Conservation (phyloP, 495 filamentous ascomycete genomes). For the Niebla homalea region DNA sequence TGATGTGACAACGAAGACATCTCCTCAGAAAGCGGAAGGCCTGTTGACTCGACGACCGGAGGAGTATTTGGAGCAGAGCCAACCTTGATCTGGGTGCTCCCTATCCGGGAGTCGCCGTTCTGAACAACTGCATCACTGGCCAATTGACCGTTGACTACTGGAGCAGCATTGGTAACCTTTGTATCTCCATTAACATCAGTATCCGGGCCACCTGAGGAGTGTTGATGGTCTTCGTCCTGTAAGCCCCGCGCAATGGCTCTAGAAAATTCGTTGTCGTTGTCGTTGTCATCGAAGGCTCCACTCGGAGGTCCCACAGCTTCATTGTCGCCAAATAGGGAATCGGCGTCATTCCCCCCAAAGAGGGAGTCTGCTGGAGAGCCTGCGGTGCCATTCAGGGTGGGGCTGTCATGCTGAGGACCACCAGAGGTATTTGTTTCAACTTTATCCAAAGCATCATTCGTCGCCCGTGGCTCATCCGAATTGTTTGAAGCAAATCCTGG, state of each 20-base stretch:
- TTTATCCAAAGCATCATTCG: conserved; percentile 36
- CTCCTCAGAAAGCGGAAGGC: neutral
- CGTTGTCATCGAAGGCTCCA: conserved; percentile 54
- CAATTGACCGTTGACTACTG: neutral
- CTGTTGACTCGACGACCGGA: no score
- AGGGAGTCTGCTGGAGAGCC: conserved; percentile 60
- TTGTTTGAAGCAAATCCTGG: conserved; percentile 58
- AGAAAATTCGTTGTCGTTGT: conserved; percentile 81
- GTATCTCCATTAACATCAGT: conserved; percentile 14
- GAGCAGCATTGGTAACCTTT: neutral
- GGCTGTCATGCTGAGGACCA: conserved; percentile 20
- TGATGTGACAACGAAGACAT: neutral
- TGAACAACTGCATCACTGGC: no score
- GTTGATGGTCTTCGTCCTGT: conserved; percentile 31
- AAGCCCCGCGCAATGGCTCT: conserved; percentile 58
- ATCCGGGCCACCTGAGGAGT: conserved; percentile 1
- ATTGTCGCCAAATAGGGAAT: conserved; percentile 66
- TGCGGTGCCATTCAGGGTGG: conserved; percentile 19
- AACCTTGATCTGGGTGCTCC: no score
- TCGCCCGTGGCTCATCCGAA: conserved; percentile 32
- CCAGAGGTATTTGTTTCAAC: conserved; percentile 24
- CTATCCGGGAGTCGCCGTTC: no score
- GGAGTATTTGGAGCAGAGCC: no score
- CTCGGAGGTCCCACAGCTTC: conserved; percentile 38
- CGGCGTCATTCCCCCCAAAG: conserved; percentile 41